Base-by-base conservation (phyloP, 2,329 filamentous ascomycete species). In the Alternaria atra region DNA sequence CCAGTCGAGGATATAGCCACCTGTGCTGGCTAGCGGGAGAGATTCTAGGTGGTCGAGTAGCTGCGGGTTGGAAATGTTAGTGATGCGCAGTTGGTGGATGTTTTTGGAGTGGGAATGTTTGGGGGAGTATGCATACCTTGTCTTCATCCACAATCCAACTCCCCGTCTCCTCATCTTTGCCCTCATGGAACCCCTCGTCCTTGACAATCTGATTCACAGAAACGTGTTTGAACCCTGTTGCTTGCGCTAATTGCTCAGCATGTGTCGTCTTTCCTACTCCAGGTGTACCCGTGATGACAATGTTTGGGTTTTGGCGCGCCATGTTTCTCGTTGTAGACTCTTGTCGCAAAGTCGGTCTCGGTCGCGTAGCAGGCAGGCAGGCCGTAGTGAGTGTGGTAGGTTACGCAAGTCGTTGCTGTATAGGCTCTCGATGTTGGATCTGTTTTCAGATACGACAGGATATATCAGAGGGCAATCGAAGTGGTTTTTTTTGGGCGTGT, bases 71-170 rank as follows among this genome's bases (percentile, higher is more conserved):
- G 17, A 12, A 9, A 13, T 9, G 25, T 66, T 52, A 55, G 53
- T 15, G 30, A 7, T 23, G 44, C 10, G 34, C 27, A 29, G 1
- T 43, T 35, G 1, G 13, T 5, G 15, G 17, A 1, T 7, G 23
- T 34, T 43, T 4, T 25, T 20, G 40, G 23, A 25, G 23, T 23
- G 20, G 40, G 40, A 25, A 9, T 12, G 20, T 0, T 6, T 10
- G 23, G 40, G 20, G 23, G 40, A 23, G 20, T 43, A 34, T 34
- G 44, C 64, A 62, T 74, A 93, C 92, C 86, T 96, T 97, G 76
- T 99, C 95, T 79, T 99, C 95, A 75, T 99, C 94, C 15, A 99
- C 94, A 59, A 98, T 91, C 89, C 91, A 96, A 72, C 91, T 93
- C 77, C 92, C 88, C 55, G 90, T 89, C 77, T 94, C 91, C 43